Conservation (phyloP, 2,329 filamentous ascomycete genomes). For the Neurospora sp. region DNA sequence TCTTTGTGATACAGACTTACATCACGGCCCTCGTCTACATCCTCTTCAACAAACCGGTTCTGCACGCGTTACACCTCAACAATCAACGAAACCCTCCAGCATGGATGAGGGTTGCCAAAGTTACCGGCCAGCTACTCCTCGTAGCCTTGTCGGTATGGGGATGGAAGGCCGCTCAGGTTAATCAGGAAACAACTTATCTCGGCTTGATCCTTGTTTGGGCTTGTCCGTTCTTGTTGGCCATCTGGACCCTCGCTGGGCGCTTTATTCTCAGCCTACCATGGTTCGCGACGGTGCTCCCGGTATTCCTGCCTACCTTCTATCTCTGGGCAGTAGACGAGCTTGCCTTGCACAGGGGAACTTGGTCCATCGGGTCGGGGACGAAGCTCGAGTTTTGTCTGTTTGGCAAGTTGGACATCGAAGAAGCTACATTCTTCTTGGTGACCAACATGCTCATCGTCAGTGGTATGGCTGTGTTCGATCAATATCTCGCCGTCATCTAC, state of each 20-base stretch:
- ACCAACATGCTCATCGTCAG: conserved; percentile 63
- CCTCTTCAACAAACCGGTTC: conserved; percentile 53
- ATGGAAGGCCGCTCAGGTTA: not conserved
- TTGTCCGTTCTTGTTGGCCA: conserved; percentile 51
- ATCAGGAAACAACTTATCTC: conserved; percentile 42
- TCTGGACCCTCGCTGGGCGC: conserved; percentile 54
- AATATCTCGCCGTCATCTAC: conserved; percentile 54
- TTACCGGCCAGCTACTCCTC: conserved; percentile 41
- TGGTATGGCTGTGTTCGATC: conserved; percentile 59
- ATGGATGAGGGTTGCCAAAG: conserved; percentile 21
- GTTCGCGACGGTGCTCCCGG: conserved; percentile 47
- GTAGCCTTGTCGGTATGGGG: conserved; percentile 32
- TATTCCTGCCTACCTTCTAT: conserved; percentile 55
- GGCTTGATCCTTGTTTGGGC: conserved; percentile 63
- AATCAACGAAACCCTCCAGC: conserved; percentile 20
- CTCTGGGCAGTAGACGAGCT: conserved; percentile 64
- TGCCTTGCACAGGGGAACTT: conserved; percentile 57
- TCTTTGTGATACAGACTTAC: conserved; percentile 69
- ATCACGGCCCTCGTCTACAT: conserved; percentile 61
- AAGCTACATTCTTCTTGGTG: conserved; percentile 62
- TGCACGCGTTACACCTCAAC: conserved; percentile 34
- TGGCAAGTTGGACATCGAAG: conserved; percentile 60
- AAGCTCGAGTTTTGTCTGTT: conserved; percentile 56
- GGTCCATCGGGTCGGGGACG: conserved; percentile 58
- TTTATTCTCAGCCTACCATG: conserved; percentile 52